Percentiles rank a stretch among this genome's conserved stretches.
These are phyloP conservation scores for Aspergillus bombycis DNA, from an alignment of 2,329 filamentous ascomycete species.

Conservation along the genomic window DNA sequence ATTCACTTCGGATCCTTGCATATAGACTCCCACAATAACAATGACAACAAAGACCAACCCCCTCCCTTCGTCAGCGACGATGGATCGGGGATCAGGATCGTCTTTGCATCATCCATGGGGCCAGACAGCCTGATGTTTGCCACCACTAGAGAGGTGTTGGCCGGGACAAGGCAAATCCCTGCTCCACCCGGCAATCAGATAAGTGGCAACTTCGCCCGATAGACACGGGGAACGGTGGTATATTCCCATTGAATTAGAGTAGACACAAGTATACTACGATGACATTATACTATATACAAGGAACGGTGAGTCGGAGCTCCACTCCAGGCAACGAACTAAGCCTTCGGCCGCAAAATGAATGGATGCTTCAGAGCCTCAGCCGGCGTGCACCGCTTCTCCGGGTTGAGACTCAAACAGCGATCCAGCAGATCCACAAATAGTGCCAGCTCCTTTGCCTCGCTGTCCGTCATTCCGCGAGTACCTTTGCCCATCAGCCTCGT, in stretches of 20 bases:
- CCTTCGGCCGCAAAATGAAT: slow-evolving; percentile 67
- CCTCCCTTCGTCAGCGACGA: neutral
- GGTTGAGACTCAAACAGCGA: slow-evolving; percentile 84
- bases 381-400: slow-evolving; percentile 87
- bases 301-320: slow-evolving; percentile 2
- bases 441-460: slow-evolving; percentile 75
- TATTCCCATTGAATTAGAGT: neutral
- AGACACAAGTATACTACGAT: slow-evolving; percentile 10
- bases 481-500: slow-evolving; percentile 73
- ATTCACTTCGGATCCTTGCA: neutral
- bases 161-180: neutral
- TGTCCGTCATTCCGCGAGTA: slow-evolving; percentile 72
- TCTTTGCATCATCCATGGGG: slow-evolving; percentile 2
- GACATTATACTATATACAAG: slow-evolving; percentile 16
- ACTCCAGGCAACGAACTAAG: slow-evolving; percentile 8
- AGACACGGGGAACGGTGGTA: neutral
- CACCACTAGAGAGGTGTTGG: neutral
- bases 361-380: slow-evolving; percentile 85
- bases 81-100: slow-evolving; percentile 2
- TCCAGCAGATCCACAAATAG: slow-evolving; percentile 87
- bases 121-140: neutral
- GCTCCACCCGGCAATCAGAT: neutral
- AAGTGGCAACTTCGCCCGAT: neutral
- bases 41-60: neutral
- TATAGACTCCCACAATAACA: neutral